Evolutionary conservation across 176 grass and related monocot genomes (phyloP), one percentile per base, ranked within the genome.

Genomic region (Chrysopogon serrulatus): DNA sequence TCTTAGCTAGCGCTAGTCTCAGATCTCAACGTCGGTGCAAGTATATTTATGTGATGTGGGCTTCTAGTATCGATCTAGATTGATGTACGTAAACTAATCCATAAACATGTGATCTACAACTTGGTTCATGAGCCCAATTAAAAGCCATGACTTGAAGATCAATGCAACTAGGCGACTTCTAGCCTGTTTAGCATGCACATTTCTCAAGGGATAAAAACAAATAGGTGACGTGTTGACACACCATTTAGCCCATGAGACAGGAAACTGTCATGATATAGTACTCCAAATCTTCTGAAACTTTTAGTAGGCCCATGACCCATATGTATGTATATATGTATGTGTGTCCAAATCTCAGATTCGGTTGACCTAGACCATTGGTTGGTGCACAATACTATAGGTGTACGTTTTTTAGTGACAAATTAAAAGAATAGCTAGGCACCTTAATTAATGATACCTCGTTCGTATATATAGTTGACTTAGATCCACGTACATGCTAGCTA

Each of bases 11-110:
- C 39, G 5, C 24, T 1, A 16, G 68, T 73, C 28, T 45, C 68
- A 40, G 74, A 89, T 88, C 78, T 84, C 73, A 71, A 85, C 23
- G 21, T n/a, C 2, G 41, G 8, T 65, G 60, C 77, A 79, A 79
- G 28, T 66, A 35, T 24, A 24, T 24, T 47, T 79, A 79, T 16
- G 43, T 45, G 44, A 16, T 28, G 17, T 27, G 32, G 12, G 17
- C 12, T 80, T 81, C 65, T 65, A 76, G 45, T 23, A 19, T 27
- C 4, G 71, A 19, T 73, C 68, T 49, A 81, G 56, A 71, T 87
- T 54, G 57, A 34, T 66, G 19, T 23, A 23, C 49, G 49, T 36
- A 66, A 39, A 84, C 21, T 31, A 82, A 57, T 21, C 65, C 5
- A 14, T 82, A 16, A 43, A 37, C 51, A 27, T 30, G 56, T 81